A percentile compares a stretch with the other conserved stretches of the same genome.
phyloP scores from a whole-genome alignment of 2,329 filamentous ascomycete genomes.

The Dactylellina cionopaga region DNA sequence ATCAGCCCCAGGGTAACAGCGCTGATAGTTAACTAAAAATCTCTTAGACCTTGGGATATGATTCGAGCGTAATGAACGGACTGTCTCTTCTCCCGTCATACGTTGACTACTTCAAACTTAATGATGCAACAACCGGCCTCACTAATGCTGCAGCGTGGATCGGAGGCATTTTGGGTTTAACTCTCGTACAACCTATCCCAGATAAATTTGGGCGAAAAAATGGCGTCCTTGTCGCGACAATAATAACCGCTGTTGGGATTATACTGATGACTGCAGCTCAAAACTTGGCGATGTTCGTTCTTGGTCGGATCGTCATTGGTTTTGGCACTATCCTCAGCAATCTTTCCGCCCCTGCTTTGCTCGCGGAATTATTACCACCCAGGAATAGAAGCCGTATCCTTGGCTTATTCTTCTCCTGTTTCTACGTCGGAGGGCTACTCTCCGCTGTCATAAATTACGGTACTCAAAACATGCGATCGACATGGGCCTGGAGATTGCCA shows the following conservation, averaged over 20 bases:
- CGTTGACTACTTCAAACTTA: slow-evolving; percentile 68
- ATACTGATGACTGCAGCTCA: slow-evolving; percentile 65
- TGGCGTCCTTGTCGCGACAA: slow-evolving; percentile 61
- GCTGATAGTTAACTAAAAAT: not conserved
- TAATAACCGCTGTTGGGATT: slow-evolving; percentile 63
- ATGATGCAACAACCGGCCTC: slow-evolving; percentile 65
- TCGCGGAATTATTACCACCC: slow-evolving; percentile 36
- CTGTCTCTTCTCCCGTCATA: slow-evolving; percentile 70
- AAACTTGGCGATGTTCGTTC: slow-evolving; percentile 66
- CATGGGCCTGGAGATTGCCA: slow-evolving; percentile 61
- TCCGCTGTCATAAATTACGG: slow-evolving; percentile 59
- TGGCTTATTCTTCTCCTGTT: slow-evolving; percentile 53
- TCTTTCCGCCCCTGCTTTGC: slow-evolving; percentile 27
- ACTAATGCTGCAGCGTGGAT: slow-evolving; percentile 69
- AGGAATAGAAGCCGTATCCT: slow-evolving; percentile 32
- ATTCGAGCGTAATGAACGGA: slow-evolving; percentile 68
- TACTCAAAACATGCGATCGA: slow-evolving; percentile 58
- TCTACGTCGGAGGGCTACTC: slow-evolving; percentile 58
- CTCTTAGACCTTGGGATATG: slow-evolving; percentile 59
- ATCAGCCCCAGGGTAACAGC: not conserved
- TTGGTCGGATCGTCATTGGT: slow-evolving; percentile 64
- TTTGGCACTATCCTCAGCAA: slow-evolving; percentile 59
- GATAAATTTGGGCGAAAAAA: slow-evolving; percentile 64
- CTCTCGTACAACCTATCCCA: slow-evolving; percentile 58
- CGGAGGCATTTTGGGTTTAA: slow-evolving; percentile 63